Base-by-base conservation (phyloP, 257 asterid species). In the Solanum paucissectum region DNA sequence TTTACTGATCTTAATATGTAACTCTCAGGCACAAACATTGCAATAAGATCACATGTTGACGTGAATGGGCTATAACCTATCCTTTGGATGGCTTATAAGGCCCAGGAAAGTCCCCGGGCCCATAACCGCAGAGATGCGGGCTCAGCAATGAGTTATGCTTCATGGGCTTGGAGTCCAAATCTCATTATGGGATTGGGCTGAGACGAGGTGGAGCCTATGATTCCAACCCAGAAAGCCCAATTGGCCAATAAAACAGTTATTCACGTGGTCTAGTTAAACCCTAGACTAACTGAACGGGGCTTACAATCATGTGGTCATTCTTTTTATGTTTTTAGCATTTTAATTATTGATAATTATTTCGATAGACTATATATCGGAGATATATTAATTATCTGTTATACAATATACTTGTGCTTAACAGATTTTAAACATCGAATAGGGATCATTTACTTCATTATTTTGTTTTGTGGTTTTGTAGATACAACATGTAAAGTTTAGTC, bases 21-120 rank as follows among this genome's bases (percentile, higher is more conserved):
- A 33, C 5, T 5, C 8, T 20, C 29, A 2, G 0, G 20, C 8
- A 5, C 1, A 0, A 5, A 0, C 2, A 2, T 0, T 8, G 4
- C 29, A 36, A 36, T 11, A 2, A 5, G 21, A 5, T 7, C 83
- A 38, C 55, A 38, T 11, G 12, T 11, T 6, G 55, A 23, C 33
- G 52, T 75, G 21, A 75, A 75, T 75, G 83, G 55, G 55, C 55
- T 25, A 0, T 11, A 10, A 6, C 10, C 2, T 0, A 2, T 10
- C 5, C 12, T 9, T 0, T 18, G 29, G 10, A 21, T 36, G 32
- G 20, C 9, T 8, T 6, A 3, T 7, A 36, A 37, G 29, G 83
- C 55, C 83, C 55, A 37, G 83, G 33, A 75, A 75, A 75, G 83
- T 73, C 46, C 46, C 46, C 9, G 81, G 81, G 46, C 46, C 79